Evolutionary conservation across 306 rosid genomes (phyloP).

Genomic region (Malus sylvestris): DNA sequence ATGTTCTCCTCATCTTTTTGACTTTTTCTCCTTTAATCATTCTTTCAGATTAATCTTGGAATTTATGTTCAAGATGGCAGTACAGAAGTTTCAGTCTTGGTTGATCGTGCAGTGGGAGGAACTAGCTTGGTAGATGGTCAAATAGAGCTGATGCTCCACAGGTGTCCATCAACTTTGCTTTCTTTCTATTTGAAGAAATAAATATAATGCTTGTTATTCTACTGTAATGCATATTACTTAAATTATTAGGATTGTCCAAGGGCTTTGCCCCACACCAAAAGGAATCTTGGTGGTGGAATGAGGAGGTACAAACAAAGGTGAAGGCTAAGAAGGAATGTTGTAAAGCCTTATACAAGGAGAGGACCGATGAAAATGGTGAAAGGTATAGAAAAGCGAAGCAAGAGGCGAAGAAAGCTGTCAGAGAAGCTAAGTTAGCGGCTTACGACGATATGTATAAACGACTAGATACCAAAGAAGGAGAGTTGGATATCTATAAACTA

Average conservation of each 20-base stretch:
- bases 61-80: slow-evolving; percentile 26
- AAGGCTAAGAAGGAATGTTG: too few relatives aligned
- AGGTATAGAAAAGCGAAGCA: too few relatives aligned
- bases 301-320: too few relatives aligned
- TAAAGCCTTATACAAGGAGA: too few relatives aligned
- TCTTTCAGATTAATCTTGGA: slow-evolving; percentile 37
- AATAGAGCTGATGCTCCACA: slow-evolving; percentile 43
- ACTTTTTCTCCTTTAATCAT: neutral
- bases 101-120: slow-evolving; percentile 40
- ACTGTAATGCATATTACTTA: neutral
- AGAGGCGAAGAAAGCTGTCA: too few relatives aligned
- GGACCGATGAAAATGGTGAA: too few relatives aligned
- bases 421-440: too few relatives aligned
- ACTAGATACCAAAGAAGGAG: too few relatives aligned
- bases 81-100: slow-evolving; percentile 33
- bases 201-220: neutral
- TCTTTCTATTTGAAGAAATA: neutral
- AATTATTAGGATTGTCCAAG: neutral
- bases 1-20: neutral
- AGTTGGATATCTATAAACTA: too few relatives aligned
- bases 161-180: slow-evolving; percentile 12
- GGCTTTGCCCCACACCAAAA: too few relatives aligned
- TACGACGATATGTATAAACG: too few relatives aligned
- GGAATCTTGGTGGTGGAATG: too few relatives aligned
- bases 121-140: slow-evolving; percentile 39